phyloP scores from a whole-genome alignment of 2,329 filamentous ascomycete species.

The Pseudovirgaria hyperparasitica region DNA sequence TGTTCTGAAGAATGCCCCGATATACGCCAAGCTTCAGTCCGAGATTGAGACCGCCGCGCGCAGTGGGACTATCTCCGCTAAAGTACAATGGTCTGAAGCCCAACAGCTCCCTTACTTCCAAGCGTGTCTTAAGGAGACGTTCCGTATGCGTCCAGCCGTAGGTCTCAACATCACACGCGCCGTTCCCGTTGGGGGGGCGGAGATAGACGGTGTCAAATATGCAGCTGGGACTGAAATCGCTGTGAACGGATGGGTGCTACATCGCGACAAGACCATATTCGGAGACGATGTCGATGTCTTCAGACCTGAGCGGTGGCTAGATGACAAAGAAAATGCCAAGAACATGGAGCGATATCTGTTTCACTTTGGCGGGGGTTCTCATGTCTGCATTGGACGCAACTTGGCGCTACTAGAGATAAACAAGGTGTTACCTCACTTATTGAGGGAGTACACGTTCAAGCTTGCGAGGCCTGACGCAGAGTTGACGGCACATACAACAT shows the following conservation, averaged over 20 bases:
- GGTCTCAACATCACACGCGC: conserved; percentile 9
- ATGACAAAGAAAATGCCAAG: conserved; percentile 13
- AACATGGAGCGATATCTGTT: conserved; percentile 13
- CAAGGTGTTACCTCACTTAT: conserved; percentile 16
- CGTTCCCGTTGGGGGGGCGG: conserved; percentile 12
- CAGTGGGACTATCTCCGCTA: conserved; percentile 6
- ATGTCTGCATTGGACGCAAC: conserved; percentile 20
- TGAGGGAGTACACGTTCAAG: conserved; percentile 28
- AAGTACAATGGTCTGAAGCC: conserved; percentile 8
- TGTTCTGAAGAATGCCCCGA: conserved; percentile 6
- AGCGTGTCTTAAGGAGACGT: conserved; percentile 31
- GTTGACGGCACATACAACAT: conserved; percentile 42
- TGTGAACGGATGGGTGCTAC: conserved; percentile 32
- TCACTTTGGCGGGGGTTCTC: conserved; percentile 19
- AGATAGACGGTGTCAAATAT: conserved; percentile 8
- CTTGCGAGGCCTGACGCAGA: conserved; percentile 37
- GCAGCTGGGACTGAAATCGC: conserved; percentile 29
- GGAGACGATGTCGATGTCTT: conserved; percentile 26
- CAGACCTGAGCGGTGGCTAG: conserved; percentile 34
- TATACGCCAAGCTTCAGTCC: conserved; percentile 1
- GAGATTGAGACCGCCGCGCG: conserved; percentile 5
- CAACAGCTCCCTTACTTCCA: conserved; percentile 26
- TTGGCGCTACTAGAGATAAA: conserved; percentile 17
- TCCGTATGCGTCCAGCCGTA: conserved; percentile 26
- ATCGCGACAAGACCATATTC: conserved; percentile 28